phyloP scores from a whole-genome alignment of 129 eudicot genomes.

The Deinandra increscens region DNA sequence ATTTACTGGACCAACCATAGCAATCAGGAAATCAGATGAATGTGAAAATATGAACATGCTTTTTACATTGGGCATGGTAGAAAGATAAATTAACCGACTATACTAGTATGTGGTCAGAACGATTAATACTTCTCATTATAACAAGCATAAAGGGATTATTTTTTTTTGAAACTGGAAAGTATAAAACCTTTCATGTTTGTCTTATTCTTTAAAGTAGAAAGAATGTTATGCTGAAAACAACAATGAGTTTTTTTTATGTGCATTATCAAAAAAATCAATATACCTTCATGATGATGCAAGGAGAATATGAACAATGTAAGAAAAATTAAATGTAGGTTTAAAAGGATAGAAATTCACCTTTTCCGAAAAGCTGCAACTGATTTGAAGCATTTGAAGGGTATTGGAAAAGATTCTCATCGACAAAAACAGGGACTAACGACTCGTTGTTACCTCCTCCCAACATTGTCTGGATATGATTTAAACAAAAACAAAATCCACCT shows the following conservation, averaged over 20 bases:
- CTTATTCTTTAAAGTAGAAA: neutral
- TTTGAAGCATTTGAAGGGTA: constrained; percentile 54
- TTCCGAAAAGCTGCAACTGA: constrained; percentile 76
- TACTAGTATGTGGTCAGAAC: neutral
- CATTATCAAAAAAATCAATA: neutral
- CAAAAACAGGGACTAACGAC: constrained; percentile 47
- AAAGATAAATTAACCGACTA: neutral
- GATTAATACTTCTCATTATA: neutral
- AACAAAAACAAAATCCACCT: constrained; percentile 32
- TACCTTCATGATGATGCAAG: neutral
- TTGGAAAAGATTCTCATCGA: constrained; percentile 54
- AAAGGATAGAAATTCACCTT: constrained; percentile 43
- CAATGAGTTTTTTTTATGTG: neutral
- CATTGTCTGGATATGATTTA: constrained; percentile 39
- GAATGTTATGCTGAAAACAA: neutral
- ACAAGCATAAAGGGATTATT: neutral
- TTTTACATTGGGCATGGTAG: neutral
- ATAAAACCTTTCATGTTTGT: neutral
- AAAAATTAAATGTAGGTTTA: neutral
- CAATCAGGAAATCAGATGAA: constrained; percentile 12
- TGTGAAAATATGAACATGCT: neutral
- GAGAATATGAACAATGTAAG: neutral
- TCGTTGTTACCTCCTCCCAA: constrained; percentile 63
- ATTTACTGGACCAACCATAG: constrained; percentile 57
- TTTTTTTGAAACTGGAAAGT: neutral